Base-by-base conservation (phyloP, 805 yeast species). In the Schwanniomyces pseudopolymorphus region DNA sequence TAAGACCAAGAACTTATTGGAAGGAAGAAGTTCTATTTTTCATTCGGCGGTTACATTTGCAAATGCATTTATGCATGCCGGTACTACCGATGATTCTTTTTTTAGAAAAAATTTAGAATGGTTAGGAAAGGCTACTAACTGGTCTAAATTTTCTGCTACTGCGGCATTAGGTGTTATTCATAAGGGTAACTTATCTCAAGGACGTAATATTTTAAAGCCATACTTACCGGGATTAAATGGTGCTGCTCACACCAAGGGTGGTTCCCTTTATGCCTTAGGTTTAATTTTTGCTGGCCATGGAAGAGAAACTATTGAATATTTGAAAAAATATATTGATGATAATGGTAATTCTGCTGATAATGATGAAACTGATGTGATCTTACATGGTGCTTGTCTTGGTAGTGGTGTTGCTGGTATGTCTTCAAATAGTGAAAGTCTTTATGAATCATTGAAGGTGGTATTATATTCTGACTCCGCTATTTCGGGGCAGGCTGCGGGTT, bases 81-180 rank as follows among this genome's bases (percentile, higher is more conserved):
- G 98, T 47, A 94, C 99, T 11, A 89, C 98, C 7, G 95, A 88
- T 60, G 97, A 94, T 64, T 82, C 90, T 0, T 94, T 94, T 60
- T 87, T 92, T 69, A 80, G 96, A 64, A 80, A 85, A 38, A 94
- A 94, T 62, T 75, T 90, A 59, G 97, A 92, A 59, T 94, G 98
- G 97, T 76, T 94, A 55, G 95, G 96, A 38, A 89, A 90, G 69
- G 97, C 99, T n/a, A 85, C 92, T 40, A 90, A 92, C 67, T 94
- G 99, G 99, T 90, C 97, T 5, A 94, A 92, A 63, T 94, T 94
- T 66, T 84, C 96, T 0, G 97, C 98, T 2, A 92, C 98, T 11
- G 98, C 98, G 7, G 97, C 98, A 11, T 74, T 94, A 50, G 99
- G 99, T 63, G 98, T 92, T 25, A 91, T 94, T 55, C 98, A 94